Evolutionary conservation across 805 yeast species (phyloP).

Genomic region (Suhomyces sp.): DNA sequence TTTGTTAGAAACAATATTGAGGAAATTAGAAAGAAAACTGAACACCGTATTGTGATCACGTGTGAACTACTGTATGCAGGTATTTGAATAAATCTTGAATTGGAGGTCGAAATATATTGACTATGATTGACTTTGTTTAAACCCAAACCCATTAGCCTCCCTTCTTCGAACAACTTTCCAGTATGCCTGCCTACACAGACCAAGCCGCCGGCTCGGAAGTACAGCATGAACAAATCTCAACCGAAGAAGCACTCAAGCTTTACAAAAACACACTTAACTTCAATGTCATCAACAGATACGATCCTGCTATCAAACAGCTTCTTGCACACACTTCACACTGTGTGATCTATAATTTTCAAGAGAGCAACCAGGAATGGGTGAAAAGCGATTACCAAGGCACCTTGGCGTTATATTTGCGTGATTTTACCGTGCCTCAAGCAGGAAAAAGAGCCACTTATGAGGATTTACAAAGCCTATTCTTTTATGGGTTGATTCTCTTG

Average conservation of each 20-base stretch:
- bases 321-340: conserved; percentile 70
- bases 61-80: no score
- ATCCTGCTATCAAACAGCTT: conserved; percentile 66
- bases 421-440: conserved; percentile 29
- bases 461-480: conserved; percentile 47
- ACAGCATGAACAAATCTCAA: conserved; percentile 42
- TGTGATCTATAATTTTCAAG: conserved; percentile 64
- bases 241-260: conserved; percentile 52
- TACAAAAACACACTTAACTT: conserved; percentile 68
- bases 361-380: conserved; percentile 61
- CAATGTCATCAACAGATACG: conserved; percentile 76
- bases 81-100: no score
- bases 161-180: no score
- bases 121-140: no score
- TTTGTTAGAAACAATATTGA: no score
- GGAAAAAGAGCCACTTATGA: conserved; percentile 18
- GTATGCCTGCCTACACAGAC: no score
- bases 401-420: conserved; percentile 61
- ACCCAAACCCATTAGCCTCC: no score
- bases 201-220: no score
- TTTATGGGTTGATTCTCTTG: conserved; percentile 68
- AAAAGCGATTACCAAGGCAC: conserved; percentile 72
- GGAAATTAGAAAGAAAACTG: no score
- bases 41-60: no score
- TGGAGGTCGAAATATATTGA: no score